phyloP scores from a whole-genome alignment of 2,329 filamentous ascomycete genomes.

The Penicillium sp. region DNA sequence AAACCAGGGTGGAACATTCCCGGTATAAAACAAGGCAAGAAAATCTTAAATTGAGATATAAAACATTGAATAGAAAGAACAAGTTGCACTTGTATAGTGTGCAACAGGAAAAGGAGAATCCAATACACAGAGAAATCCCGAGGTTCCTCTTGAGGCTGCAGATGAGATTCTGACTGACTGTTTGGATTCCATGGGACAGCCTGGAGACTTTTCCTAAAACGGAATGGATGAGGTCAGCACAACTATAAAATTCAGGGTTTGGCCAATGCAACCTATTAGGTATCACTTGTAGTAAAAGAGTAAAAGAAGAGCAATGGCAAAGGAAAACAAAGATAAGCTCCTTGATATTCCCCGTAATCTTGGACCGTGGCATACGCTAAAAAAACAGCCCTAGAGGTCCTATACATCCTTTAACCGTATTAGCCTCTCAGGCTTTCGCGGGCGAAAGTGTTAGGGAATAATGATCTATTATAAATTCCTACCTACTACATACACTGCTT shows the following conservation, averaged over 20 bases:
- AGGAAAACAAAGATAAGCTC: neutral
- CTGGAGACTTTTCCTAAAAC: neutral
- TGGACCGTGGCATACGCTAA: neutral
- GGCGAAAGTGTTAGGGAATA: neutral
- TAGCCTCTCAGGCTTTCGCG: neutral
- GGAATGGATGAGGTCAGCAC: constrained; percentile 7
- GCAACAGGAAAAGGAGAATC: neutral
- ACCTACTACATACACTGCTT: neutral
- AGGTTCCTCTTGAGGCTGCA: neutral
- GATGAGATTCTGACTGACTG: neutral
- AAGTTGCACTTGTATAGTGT: neutral
- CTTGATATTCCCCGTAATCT: neutral
- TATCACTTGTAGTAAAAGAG: neutral
- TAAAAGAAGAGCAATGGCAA: neutral
- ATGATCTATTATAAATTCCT: neutral
- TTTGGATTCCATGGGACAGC: neutral
- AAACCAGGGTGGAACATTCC: constrained; percentile 17
- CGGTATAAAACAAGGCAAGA: neutral
- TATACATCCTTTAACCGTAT: too few relatives aligned
- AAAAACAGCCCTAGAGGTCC: neutral
- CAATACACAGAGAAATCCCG: neutral
- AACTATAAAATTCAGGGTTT: neutral
- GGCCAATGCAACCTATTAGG: neutral
- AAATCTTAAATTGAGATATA: neutral
- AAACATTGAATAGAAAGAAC: neutral